Base-by-base conservation (phyloP, 1,284 basidiomycete genomes). In the Ustilago tritici region DNA sequence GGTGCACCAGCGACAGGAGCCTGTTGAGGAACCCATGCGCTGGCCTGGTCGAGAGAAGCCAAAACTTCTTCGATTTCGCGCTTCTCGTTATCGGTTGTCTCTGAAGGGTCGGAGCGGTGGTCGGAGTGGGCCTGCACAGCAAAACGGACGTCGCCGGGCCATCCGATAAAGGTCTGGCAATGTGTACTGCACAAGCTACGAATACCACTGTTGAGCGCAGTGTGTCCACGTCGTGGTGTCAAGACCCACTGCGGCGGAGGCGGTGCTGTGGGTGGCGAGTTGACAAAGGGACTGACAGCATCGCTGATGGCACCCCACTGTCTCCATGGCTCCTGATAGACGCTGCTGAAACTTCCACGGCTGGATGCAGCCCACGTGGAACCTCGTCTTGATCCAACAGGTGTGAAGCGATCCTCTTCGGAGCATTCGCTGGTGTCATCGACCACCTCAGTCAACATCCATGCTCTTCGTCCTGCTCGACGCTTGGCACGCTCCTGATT, bases 181-280 rank as follows among this genome's bases (percentile, higher is more conserved):
- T 96, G 93, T 0, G 92, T 92, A 14, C 90, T 88, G 12, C 92
- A 90, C 52, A 99, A 90, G 4, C 92, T 93, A 65, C 92, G 91
- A 82, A 98, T 95, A 41, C 97, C 96, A 56, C 92, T 93, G 78
- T 96, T 93, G 92, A 99, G 94, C 9, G 96, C 96, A 6, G 94
- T 91, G 87, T 99, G 96, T 28, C 95, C 96, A 65, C 95, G 92
- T 41, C 95, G 90, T 4, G 92, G 90, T 11, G 90, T 88, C 10
- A 99, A 88, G 12, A 91, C 90, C 96, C 96, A 99, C 36, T 85
- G 84, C 3, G 82, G 82, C 36, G 65, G 73, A 4, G 67, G 57
- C 12, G 74, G 79, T 23, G 65, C 66, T 3, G 63, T 61, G 47
- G 72, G 73, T 10, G 72, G 73, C 28, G 73, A 72, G 34, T 72